Conservation (phyloP, 1,284 basidiomycete species). For the Heliocybe sulcata region DNA sequence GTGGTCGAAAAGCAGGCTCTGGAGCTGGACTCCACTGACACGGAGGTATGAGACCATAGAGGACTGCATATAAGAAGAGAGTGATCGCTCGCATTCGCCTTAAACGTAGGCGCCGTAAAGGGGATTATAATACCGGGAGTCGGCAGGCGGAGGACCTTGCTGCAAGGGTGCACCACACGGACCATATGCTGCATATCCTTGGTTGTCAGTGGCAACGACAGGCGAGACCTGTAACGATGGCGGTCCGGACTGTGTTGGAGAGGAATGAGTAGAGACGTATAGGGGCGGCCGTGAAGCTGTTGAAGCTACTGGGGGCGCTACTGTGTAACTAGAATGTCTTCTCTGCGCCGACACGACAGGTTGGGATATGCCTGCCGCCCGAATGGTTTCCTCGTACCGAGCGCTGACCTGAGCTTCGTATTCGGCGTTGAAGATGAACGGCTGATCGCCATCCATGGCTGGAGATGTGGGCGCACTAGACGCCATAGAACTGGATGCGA, state of each 20-base stretch:
- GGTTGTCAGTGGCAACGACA: not conserved
- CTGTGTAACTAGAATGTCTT: too few relatives aligned
- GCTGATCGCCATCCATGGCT: conserved; percentile 11
- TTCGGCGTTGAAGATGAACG: conserved; percentile 15
- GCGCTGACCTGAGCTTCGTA: conserved; percentile 7
- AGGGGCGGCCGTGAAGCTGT: not conserved
- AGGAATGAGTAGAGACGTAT: not conserved
- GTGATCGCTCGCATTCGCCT: not conserved
- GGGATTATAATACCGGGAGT: not conserved
- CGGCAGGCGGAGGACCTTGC: not conserved
- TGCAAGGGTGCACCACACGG: not conserved
- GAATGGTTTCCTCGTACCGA: not conserved
- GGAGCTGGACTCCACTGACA: too few relatives aligned
- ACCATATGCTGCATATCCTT: not conserved
- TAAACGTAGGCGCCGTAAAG: not conserved
- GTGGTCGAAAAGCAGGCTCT: too few relatives aligned
- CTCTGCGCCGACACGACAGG: not conserved
- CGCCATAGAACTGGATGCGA: not conserved
- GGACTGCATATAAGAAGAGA: too few relatives aligned
- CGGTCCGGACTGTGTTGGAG: not conserved
- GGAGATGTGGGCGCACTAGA: not conserved
- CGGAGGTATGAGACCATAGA: too few relatives aligned
- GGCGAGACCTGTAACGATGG: not conserved
- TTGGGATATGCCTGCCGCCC: not conserved
- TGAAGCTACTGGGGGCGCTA: not conserved